These are phyloP conservation scores for Eucalyptus decipiens DNA, from an alignment of 345 rosid genomes.

Conservation along the genomic window DNA sequence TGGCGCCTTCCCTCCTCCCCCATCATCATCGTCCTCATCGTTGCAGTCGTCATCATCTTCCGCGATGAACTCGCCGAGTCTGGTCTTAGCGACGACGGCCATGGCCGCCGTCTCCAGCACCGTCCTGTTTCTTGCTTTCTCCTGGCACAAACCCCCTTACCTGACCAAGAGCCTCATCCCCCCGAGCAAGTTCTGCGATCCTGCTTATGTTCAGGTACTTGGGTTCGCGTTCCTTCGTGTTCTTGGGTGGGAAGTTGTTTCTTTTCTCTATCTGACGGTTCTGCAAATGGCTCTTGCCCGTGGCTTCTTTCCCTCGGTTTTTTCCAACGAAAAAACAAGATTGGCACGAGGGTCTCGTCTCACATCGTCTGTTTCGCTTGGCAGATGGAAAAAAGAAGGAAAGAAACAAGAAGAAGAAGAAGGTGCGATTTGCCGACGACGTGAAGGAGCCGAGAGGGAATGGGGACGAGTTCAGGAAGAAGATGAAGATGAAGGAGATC, in stretches of 20 bases:
- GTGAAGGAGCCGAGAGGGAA: conserved; percentile 36
- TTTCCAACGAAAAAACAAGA: not conserved
- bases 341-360: not conserved
- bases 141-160: conserved; percentile 17
- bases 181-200: not conserved
- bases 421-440: conserved; percentile 44
- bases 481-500: not conserved
- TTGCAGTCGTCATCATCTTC: not conserved
- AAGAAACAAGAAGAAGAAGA: conserved; percentile 37
- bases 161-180: not conserved
- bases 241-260: not conserved
- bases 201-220: not conserved
- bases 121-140: conserved; percentile 49
- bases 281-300: not conserved
- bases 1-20: not conserved
- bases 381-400: conserved; percentile 29
- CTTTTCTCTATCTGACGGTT: not conserved
- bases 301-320: not conserved
- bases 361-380: not conserved
- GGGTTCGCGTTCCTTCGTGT: not conserved
- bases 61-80: not conserved
- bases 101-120: conserved; percentile 69
- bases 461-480: not conserved
- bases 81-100: conserved; percentile 60
- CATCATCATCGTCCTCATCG: not conserved